Percentiles rank a stretch among this genome's conserved stretches.
These are phyloP conservation scores for Aspergillus terreus DNA, from an alignment of 2,329 filamentous ascomycete species.

Conservation along the genomic window DNA sequence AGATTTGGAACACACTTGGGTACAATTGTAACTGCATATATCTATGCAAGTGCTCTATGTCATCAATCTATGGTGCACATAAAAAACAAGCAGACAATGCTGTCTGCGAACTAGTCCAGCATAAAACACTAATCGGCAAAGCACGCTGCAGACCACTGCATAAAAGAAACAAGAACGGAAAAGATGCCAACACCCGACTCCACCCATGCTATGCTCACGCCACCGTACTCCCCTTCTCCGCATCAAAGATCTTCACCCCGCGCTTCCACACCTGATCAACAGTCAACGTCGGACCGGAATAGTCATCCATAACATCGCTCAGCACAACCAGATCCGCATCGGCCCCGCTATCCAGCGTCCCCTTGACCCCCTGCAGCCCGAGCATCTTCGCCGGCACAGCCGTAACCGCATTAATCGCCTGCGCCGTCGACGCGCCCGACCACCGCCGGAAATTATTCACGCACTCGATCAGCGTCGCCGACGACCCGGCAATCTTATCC, in stretches of 20 bases:
- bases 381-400: slow-evolving; percentile 38
- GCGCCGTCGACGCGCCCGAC: slow-evolving; percentile 37
- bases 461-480: slow-evolving; percentile 42
- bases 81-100: background rate
- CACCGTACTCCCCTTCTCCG: slow-evolving; percentile 21
- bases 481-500: slow-evolving; percentile 70
- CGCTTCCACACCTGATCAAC: slow-evolving; percentile 44
- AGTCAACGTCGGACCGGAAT: slow-evolving; percentile 30
- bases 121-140: too few species aligned
- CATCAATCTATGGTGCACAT: background rate
- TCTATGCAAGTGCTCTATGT: background rate
- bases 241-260: slow-evolving; percentile 38
- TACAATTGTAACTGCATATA: too few species aligned
- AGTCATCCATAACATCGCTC: slow-evolving; percentile 29
- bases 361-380: slow-evolving; percentile 37
- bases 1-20: background rate
- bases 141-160: too few species aligned
- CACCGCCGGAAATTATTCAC: slow-evolving; percentile 44
- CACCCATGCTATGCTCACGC: background rate
- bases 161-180: background rate
- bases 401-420: slow-evolving; percentile 39
- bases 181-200: background rate
- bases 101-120: too few species aligned
- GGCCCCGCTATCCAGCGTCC: slow-evolving; percentile 35
- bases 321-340: slow-evolving; percentile 42